Percentiles rank a stretch among this genome's conserved stretches.
phyloP scores from a whole-genome alignment of 169 alveolate species.

The Plasmodium relictum region DNA sequence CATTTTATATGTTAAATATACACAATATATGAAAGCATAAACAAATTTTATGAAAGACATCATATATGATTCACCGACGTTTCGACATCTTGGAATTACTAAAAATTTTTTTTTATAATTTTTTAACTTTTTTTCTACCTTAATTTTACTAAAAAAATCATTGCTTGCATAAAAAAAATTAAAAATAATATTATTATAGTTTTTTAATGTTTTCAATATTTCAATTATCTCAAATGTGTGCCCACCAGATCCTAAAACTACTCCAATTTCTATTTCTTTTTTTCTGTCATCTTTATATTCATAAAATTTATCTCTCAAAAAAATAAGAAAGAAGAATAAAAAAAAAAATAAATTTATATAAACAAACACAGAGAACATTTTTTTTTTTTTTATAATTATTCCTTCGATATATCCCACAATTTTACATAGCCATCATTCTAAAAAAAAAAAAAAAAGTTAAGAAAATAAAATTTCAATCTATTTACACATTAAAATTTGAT shows the following conservation, averaged over 20 bases:
- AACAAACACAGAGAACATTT: conserved; percentile 14
- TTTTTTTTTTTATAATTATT: conserved; percentile 8
- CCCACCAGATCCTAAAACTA: conserved; percentile 73
- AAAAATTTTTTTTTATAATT: conserved; percentile 47
- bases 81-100: conserved; percentile 70
- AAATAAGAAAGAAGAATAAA: conserved; percentile 15
- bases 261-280: conserved; percentile 64
- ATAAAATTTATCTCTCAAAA: conserved; percentile 21
- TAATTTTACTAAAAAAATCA: conserved; percentile 56
- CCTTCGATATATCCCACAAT: conserved; percentile 43
- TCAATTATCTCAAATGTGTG: conserved; percentile 67
- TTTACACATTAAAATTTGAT: no score
- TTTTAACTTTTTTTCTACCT: conserved; percentile 45
- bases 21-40: conserved; percentile 52
- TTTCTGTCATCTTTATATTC: conserved; percentile 7
- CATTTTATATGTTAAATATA: conserved; percentile 64
- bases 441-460: conserved; percentile 2
- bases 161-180: conserved; percentile 61
- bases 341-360: conserved; percentile 18
- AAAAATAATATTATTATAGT: conserved; percentile 35
- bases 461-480: background rate
- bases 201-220: conserved; percentile 52
- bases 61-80: conserved; percentile 57
- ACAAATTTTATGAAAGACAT: conserved; percentile 28
- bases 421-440: conserved; percentile 30